Evolutionary conservation across 805 yeast species (phyloP).

Genomic region (Metschnikowia picachoensis): DNA sequence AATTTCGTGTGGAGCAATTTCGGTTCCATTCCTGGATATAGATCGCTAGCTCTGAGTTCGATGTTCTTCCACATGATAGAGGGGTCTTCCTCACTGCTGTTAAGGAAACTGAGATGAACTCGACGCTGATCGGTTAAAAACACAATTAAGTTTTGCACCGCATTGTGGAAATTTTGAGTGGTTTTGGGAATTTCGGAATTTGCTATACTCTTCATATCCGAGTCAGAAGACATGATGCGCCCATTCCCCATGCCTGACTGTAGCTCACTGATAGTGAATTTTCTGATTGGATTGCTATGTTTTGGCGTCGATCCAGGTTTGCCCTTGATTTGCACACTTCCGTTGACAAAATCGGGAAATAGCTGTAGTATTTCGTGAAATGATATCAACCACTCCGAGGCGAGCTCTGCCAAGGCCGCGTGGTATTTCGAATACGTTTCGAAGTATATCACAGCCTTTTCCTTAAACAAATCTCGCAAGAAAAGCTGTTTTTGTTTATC

Average conservation of each 20-base stretch:
- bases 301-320: not conserved
- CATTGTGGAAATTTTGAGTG: conserved; percentile 28
- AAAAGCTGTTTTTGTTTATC: conserved; percentile 29
- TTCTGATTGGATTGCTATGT: conserved; percentile 3
- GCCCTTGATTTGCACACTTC: conserved; percentile 15
- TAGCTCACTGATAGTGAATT: conserved; percentile 4
- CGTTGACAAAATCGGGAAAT: conserved; percentile 39
- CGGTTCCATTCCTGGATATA: conserved; percentile 31
- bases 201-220: not conserved
- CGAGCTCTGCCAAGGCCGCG: conserved; percentile 37
- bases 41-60: conserved; percentile 38
- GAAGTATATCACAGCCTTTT: conserved; percentile 31
- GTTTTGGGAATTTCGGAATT: conserved; percentile 8
- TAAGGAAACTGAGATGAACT: conserved; percentile 39
- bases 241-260: not conserved
- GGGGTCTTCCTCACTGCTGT: conserved; percentile 19
- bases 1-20: conserved; percentile 22
- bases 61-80: conserved; percentile 44
- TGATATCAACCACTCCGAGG: conserved; percentile 40
- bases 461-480: conserved; percentile 33
- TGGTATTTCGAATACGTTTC: conserved; percentile 33
- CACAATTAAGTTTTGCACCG: conserved; percentile 41
- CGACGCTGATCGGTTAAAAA: conserved; percentile 53
- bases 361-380: conserved; percentile 31
- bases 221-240: not conserved